phyloP scores from a whole-genome alignment of 163 green algal species.

The Chlamydomonas reinhardtii region DNA sequence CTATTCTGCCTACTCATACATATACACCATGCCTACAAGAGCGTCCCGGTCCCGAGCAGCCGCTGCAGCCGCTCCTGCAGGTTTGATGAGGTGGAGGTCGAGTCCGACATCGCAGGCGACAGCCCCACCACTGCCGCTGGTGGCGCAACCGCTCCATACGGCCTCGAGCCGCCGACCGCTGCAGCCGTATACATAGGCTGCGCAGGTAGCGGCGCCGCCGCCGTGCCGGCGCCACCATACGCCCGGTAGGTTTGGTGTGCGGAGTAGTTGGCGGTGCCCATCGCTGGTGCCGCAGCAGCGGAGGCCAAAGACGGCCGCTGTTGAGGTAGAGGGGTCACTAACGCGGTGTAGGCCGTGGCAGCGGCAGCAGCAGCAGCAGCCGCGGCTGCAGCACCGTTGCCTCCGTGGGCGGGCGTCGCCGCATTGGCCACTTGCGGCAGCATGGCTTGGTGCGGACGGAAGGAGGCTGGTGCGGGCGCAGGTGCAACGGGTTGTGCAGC shows the following conservation, averaged over 20 bases:
- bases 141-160: no score
- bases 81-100: conserved; percentile 15
- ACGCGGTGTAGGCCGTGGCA: neutral
- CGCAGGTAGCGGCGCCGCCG: no score
- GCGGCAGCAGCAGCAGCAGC: neutral
- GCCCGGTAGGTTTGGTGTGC: neutral
- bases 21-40: neutral
- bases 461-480: no score
- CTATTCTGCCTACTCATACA: no score
- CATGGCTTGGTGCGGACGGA: no score
- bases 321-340: neutral
- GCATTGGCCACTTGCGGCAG: no score
- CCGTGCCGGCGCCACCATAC: neutral
- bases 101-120: conserved; percentile 25
- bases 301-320: neutral
- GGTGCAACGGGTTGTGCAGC: no score
- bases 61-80: conserved; percentile 40
- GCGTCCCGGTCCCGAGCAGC: conserved; percentile 28
- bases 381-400: neutral
- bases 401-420: no score
- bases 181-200: no score
- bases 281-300: neutral
- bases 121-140: neutral
- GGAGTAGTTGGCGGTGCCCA: neutral
- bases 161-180: no score